These are phyloP conservation scores for Plasmodium falciparum DNA, from an alignment of 169 alveolate species.

Conservation along the genomic window DNA sequence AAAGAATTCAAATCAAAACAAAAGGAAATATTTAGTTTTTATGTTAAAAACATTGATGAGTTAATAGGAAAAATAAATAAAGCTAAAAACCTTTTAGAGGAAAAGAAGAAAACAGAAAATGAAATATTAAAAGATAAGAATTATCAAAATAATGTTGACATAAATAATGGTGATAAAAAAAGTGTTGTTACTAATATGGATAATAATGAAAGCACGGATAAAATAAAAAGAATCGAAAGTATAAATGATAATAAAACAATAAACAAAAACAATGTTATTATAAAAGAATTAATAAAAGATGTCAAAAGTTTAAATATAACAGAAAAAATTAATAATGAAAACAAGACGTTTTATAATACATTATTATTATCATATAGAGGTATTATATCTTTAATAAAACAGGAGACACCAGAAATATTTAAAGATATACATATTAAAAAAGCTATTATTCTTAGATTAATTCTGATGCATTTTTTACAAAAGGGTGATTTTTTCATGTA, in stretches of 20 bases:
- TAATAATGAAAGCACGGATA: neutral
- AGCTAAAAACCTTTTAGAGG: conserved; percentile 54
- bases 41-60: conserved; percentile 33
- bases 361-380: conserved; percentile 56
- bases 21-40: conserved; percentile 49
- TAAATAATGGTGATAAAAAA: neutral
- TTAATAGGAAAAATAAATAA: conserved; percentile 45
- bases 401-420: conserved; percentile 62
- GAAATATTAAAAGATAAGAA: neutral
- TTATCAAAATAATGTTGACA: neutral
- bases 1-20: conserved; percentile 49
- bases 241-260: neutral
- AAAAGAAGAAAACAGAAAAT: conserved; percentile 17
- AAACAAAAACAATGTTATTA: conserved; percentile 3
- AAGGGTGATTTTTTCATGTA: conserved; percentile 74
- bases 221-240: neutral
- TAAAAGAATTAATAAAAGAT: conserved; percentile 44
- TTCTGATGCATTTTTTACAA: conserved; percentile 65
- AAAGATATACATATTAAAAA: conserved; percentile 40
- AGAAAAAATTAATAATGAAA: conserved; percentile 55
- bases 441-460: conserved; percentile 48
- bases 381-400: conserved; percentile 51
- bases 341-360: conserved; percentile 44
- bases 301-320: conserved; percentile 17
- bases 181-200: neutral